Percentiles rank a stretch among this genome's conserved stretches.
Conservation (phyloP, 1,284 basidiomycete genomes). For the Singerocomus rubriflavus region DNA sequence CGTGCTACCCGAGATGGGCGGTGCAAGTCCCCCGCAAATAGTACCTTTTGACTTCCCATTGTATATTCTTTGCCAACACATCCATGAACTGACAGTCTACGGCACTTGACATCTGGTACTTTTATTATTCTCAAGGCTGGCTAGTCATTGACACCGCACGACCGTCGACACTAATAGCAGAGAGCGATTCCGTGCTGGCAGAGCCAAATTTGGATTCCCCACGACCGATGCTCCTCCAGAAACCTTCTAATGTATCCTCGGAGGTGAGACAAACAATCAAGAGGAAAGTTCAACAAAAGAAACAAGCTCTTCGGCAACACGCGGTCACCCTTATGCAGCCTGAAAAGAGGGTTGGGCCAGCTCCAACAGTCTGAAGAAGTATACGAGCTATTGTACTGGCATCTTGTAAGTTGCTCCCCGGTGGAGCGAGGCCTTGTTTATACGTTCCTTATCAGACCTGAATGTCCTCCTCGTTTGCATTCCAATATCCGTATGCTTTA, state of each 20-base stretch:
- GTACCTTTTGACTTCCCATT: too few relatives aligned
- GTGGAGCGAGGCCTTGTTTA: not conserved
- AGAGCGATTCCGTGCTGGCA: not conserved
- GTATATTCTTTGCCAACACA: too few relatives aligned
- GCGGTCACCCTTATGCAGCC: slow-evolving; percentile 34
- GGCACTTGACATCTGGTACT: too few relatives aligned
- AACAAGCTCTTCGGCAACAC: slow-evolving; percentile 9
- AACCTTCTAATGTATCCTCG: slow-evolving; percentile 13
- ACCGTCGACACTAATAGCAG: slow-evolving; percentile 16
- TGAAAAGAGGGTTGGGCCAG: slow-evolving; percentile 34
- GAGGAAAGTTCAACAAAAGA: slow-evolving; percentile 7
- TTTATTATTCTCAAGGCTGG: not conserved
- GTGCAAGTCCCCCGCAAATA: too few relatives aligned
- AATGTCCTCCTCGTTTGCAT: slow-evolving; percentile 66
- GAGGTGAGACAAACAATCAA: slow-evolving; percentile 7
- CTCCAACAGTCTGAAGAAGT: slow-evolving; percentile 44
- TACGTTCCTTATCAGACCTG: slow-evolving; percentile 43
- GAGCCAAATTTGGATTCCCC: slow-evolving; percentile 8
- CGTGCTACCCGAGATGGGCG: too few relatives aligned
- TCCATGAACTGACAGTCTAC: too few relatives aligned
- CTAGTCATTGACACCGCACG: slow-evolving; percentile 16
- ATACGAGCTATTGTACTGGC: slow-evolving; percentile 46
- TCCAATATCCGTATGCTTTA: slow-evolving; percentile 58
- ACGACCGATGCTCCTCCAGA: not conserved
- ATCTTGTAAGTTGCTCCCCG: slow-evolving; percentile 43